These are phyloP conservation scores for Hypoxylon sp. DNA, from an alignment of 2,329 filamentous ascomycete species.

Conservation along the genomic window DNA sequence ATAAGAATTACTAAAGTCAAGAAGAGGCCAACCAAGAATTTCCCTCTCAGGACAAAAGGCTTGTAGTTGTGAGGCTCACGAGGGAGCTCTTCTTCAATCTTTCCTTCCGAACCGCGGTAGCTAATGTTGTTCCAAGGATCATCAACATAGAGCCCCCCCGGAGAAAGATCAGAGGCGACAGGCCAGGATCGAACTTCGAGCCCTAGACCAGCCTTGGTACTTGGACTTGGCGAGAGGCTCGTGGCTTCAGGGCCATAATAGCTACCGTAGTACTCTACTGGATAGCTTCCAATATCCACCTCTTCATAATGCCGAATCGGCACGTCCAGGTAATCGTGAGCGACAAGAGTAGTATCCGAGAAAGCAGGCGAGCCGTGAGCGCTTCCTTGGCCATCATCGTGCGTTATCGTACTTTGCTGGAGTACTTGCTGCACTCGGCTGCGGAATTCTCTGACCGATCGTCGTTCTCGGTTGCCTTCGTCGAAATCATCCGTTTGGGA, in stretches of 20 bases:
- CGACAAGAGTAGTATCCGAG: slow-evolving; percentile 47
- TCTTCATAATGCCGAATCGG: slow-evolving; percentile 47
- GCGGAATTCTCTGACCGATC: slow-evolving; percentile 41
- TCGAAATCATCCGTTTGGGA: slow-evolving; percentile 37
- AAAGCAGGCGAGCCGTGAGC: slow-evolving; percentile 45
- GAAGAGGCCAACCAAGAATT: slow-evolving; percentile 41
- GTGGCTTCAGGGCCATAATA: slow-evolving; percentile 46
- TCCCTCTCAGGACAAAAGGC: slow-evolving; percentile 43
- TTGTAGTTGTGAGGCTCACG: slow-evolving; percentile 41
- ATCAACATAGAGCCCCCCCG: slow-evolving; percentile 42
- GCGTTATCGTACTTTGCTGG: slow-evolving; percentile 30
- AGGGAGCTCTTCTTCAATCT: slow-evolving; percentile 37
- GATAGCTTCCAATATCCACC: slow-evolving; percentile 42
- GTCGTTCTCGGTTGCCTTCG: slow-evolving; percentile 23
- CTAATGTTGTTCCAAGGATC: slow-evolving; percentile 36
- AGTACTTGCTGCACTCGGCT: slow-evolving; percentile 45
- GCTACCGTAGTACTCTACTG: slow-evolving; percentile 34
- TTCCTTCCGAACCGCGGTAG: slow-evolving; percentile 48
- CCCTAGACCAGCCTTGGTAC: slow-evolving; percentile 41
- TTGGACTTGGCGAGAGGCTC: slow-evolving; percentile 37
- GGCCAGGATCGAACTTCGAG: slow-evolving; percentile 44
- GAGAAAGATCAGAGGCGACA: slow-evolving; percentile 33
- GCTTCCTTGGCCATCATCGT: slow-evolving; percentile 17
- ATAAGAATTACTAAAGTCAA: slow-evolving; percentile 47
- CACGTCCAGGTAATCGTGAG: slow-evolving; percentile 45